A percentile compares a stretch with the other conserved stretches of the same genome.
Evolutionary conservation across 2,329 filamentous ascomycete species (phyloP).

Genomic region (Coniochaeta sp.): DNA sequence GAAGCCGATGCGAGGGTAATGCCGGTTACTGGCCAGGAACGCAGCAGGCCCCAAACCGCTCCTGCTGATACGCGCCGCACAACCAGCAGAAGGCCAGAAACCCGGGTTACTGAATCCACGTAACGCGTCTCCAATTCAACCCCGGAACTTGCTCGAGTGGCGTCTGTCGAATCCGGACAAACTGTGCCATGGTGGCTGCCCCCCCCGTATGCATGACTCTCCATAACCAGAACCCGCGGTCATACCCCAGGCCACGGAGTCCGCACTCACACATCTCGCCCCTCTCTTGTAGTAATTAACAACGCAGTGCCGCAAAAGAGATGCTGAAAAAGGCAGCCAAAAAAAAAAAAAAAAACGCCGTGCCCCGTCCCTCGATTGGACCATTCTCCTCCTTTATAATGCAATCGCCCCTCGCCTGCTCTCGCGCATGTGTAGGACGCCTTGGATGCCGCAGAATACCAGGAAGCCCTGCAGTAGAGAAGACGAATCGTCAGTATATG

Average conservation of each 20-base stretch:
- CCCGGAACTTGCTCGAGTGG: no score
- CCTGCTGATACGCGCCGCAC: no score
- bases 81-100: no score
- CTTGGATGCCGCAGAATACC: constrained; percentile 86
- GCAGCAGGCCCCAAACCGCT: no score
- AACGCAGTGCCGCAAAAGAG: neutral
- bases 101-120: no score
- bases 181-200: no score
- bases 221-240: neutral
- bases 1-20: no score
- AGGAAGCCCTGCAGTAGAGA: constrained; percentile 68
- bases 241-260: neutral
- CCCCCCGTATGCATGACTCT: neutral
- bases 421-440: constrained; percentile 76
- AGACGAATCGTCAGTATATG: neutral
- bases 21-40: no score
- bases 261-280: neutral
- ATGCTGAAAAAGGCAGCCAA: neutral
- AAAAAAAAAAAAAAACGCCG: no score
- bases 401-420: constrained; percentile 79
- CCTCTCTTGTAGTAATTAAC: neutral
- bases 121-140: no score
- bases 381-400: constrained; percentile 41
- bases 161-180: no score
- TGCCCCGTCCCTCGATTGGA: neutral